Conservation (phyloP, 179 eudicot genomes). For the Beta macrorhiza region DNA sequence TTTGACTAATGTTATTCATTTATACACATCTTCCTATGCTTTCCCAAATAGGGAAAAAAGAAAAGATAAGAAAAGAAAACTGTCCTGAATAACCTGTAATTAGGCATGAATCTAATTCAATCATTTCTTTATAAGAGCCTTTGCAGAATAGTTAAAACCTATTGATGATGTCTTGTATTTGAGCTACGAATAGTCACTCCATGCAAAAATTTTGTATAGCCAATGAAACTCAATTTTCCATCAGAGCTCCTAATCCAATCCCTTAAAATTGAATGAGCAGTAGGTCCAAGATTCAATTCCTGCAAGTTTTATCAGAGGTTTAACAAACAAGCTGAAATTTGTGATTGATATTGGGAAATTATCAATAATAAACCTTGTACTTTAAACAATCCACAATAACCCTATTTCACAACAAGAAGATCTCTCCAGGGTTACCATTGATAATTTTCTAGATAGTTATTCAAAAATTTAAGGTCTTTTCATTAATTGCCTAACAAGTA, state of each 20-base stretch:
- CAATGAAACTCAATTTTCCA: constrained; percentile 78
- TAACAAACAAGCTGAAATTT: background rate
- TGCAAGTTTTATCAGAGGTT: constrained; percentile 31
- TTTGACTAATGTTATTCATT: constrained; percentile 19
- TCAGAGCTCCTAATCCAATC: constrained; percentile 89
- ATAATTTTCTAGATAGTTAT: too few relatives aligned
- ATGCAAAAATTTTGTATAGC: constrained; percentile 90
- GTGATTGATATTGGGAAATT: too few relatives aligned
- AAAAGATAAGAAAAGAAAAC: constrained; percentile 5
- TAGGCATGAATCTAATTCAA: constrained; percentile 24
- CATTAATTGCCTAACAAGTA: too few relatives aligned
- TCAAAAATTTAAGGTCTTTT: too few relatives aligned
- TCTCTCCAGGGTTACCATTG: too few relatives aligned
- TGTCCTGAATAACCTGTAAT: constrained; percentile 28
- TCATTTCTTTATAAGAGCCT: constrained; percentile 17
- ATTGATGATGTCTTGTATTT: constrained; percentile 54
- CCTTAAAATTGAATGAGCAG: constrained; percentile 58
- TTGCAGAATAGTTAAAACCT: constrained; percentile 12
- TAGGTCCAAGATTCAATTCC: constrained; percentile 80
- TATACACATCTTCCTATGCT: constrained; percentile 34
- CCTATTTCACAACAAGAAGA: too few relatives aligned
- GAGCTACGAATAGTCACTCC: constrained; percentile 85
- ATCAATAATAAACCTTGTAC: too few relatives aligned
- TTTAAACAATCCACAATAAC: too few relatives aligned
- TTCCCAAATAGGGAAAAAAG: background rate